A percentile compares a stretch with the other conserved stretches of the same genome.
phyloP scores from a whole-genome alignment of 202 grass and related monocot species.

The Eragrostis tef region DNA sequence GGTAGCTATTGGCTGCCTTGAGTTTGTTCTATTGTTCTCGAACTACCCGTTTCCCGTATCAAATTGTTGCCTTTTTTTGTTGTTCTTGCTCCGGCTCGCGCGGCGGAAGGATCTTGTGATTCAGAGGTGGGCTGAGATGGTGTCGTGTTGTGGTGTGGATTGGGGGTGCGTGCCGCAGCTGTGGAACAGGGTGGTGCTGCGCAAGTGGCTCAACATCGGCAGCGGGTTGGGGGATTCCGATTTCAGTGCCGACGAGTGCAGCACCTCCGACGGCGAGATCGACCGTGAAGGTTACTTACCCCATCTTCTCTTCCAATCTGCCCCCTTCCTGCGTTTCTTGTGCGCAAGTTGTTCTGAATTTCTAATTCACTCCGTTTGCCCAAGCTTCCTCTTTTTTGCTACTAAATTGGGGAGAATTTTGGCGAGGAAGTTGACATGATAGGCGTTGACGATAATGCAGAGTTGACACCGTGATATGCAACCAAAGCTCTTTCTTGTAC shows the following conservation, averaged over 20 bases:
- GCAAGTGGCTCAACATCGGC: conserved; percentile 92
- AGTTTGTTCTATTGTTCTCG: neutral
- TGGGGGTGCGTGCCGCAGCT: conserved; percentile 69
- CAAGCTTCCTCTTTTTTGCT: conserved; percentile 22
- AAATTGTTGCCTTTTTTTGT: neutral
- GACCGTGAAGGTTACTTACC: conserved; percentile 54
- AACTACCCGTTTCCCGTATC: conserved; percentile 4
- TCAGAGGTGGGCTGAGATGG: conserved; percentile 61
- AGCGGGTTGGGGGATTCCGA: conserved; percentile 60
- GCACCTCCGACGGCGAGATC: conserved; percentile 56
- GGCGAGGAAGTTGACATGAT: conserved; percentile 28
- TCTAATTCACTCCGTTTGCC: conserved; percentile 33
- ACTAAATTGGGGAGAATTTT: conserved; percentile 32
- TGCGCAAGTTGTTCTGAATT: conserved; percentile 15
- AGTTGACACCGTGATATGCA: conserved; percentile 13
- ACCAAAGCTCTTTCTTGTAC: conserved; percentile 49
- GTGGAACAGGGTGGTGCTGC: conserved; percentile 80
- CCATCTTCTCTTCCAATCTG: neutral
- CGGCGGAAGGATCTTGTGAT: conserved; percentile 39
- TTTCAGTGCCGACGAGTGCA: conserved; percentile 81
- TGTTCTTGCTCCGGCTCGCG: conserved; percentile 6
- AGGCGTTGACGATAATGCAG: conserved; percentile 36
- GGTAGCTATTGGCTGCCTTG: neutral
- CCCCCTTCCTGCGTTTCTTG: neutral
- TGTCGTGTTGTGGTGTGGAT: conserved; percentile 59